Conservation (phyloP, 495 filamentous ascomycete species). For the Penicillium egyptiacum region DNA sequence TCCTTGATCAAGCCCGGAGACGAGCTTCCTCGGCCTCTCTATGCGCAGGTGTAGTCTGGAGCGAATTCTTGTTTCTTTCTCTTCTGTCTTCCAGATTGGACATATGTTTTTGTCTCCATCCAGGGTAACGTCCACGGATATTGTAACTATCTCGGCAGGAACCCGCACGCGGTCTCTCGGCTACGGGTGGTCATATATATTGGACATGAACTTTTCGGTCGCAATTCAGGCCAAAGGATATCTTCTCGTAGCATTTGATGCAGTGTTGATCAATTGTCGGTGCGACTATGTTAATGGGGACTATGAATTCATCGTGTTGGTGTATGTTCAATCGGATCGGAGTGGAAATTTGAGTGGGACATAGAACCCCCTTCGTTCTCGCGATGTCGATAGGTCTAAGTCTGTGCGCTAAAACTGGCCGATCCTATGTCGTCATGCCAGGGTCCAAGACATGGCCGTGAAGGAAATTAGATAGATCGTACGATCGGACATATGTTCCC, state of each 20-base stretch:
- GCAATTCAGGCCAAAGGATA: neutral
- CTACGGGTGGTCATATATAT: slow-evolving; percentile 2
- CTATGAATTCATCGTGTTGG: neutral
- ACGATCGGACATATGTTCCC: neutral
- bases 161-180: neutral
- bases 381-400: neutral
- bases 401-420: neutral
- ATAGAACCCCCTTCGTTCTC: neutral
- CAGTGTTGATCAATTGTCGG: neutral
- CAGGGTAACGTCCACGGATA: slow-evolving; percentile 1
- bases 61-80: neutral
- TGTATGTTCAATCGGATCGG: neutral
- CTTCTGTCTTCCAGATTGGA: slow-evolving; percentile 2
- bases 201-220: slow-evolving; percentile 7
- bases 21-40: slow-evolving; percentile 59
- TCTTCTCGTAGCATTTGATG: neutral
- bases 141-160: neutral
- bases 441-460: neutral
- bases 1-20: slow-evolving; percentile 41
- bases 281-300: neutral
- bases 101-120: neutral
- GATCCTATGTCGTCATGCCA: slow-evolving; percentile 5
- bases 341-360: neutral
- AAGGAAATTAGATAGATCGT: neutral
- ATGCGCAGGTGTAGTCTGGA: slow-evolving; percentile 54